A percentile compares a stretch with the other conserved stretches of the same genome.
Conservation (phyloP, 1,139 yeast genomes). For the Kodamaea arcana region DNA sequence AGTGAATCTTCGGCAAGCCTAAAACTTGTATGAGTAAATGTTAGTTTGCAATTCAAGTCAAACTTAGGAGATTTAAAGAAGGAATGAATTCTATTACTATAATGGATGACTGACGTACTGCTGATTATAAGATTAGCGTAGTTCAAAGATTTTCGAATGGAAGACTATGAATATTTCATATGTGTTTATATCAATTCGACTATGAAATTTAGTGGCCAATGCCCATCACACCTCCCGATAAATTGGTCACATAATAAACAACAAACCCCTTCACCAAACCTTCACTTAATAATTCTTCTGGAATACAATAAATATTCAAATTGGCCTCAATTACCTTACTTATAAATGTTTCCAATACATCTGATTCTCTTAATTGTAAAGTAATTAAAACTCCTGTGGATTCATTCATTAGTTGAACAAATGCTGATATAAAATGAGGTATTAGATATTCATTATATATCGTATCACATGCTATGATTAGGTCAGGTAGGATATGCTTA, state of each 20-base stretch:
- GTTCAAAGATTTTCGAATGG: too few relatives aligned
- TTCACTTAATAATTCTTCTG: slow-evolving; percentile 22
- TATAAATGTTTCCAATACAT: slow-evolving; percentile 48
- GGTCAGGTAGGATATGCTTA: slow-evolving; percentile 26
- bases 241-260: slow-evolving; percentile 34
- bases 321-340: slow-evolving; percentile 15
- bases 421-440: slow-evolving; percentile 45
- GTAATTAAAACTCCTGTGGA: slow-evolving; percentile 43
- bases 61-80: too few relatives aligned
- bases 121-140: too few relatives aligned
- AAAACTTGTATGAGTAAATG: too few relatives aligned
- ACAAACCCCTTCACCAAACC: slow-evolving; percentile 40
- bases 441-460: slow-evolving; percentile 64
- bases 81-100: too few relatives aligned
- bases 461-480: slow-evolving; percentile 65
- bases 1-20: too few relatives aligned
- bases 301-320: slow-evolving; percentile 24
- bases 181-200: too few relatives aligned
- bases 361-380: slow-evolving; percentile 55
- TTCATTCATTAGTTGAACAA: slow-evolving; percentile 29
- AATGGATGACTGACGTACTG: neutral
- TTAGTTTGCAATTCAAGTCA: too few relatives aligned
- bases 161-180: too few relatives aligned
- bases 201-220: too few relatives aligned
- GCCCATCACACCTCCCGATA: too few relatives aligned